Evolutionary conservation across 495 filamentous ascomycete genomes (phyloP), one percentile per base, ranked within the genome.

Genomic region (Zalerion maritima): DNA sequence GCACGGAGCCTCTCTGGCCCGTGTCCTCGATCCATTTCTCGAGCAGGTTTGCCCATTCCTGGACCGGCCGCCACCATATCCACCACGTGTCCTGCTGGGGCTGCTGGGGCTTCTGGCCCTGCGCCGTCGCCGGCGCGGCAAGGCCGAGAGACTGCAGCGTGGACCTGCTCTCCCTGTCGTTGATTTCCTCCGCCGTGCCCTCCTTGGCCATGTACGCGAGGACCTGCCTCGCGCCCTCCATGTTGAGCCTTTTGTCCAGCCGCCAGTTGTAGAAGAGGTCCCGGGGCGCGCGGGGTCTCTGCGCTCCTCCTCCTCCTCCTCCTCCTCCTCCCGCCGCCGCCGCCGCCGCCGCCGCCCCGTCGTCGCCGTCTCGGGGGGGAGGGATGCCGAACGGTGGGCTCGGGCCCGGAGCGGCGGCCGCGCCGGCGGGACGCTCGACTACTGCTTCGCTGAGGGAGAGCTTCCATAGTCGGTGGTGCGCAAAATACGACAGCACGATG

Each of bases 401-500:
- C 8, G 11, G n/a, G 6, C 18, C 11, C 18, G 26, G 19, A 21
- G 8, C 8, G 15, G 14, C 2, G 18, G 14, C 11, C 7, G 15
- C 0, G 27, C 4, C 7, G 11, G 12, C 7, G 24, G n/a, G n/a
- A 17, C 1, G 8, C 16, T 3, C 27, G 17, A 21, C 63, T 6
- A 78, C 45, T 2, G 71, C 65, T 12, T 79, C 60, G 21, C 68
- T 54, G 8, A 89, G 57, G 2, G 73, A 59, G 17, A 94, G 65
- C 18, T 69, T 67, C 62, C 69, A 91, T 42, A 80, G 47, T 22
- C 65, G 71, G 54, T 87, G 69, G 49, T 77, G 64, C 0, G 72
- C 69, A 51, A 81, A 85, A 75, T 89, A 97, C 42, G 74, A 42
- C 34, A 78, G 81, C 43, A 97, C 73, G 11, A 93, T 69, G n/a